Evolutionary conservation across 495 filamentous ascomycete genomes (phyloP), one percentile per base, ranked within the genome.

Genomic region (Jackrogersella minutella): DNA sequence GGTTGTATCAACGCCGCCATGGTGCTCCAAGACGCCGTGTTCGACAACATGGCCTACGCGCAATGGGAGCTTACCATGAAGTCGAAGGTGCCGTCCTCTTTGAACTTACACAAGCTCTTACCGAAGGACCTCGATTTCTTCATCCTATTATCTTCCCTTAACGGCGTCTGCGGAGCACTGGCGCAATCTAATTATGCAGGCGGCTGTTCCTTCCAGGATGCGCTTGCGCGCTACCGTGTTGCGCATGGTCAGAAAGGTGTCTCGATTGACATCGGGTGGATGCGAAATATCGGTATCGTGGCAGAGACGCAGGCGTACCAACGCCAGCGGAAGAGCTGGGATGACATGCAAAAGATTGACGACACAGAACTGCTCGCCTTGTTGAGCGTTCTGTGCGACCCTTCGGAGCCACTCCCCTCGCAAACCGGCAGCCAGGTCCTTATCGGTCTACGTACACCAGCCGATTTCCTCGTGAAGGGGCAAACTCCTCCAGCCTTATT

Each of bases 121-220:
- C 68, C 52, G 13, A 56, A 66, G 21, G 60, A 67, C 28, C 76
- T 89, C 0, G 86, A 87, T 60, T 89, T 89, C 74, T 88, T 89
- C 64, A 69, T 88, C 36, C 74, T 80, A 17, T 72, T 88, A 2
- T 85, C 84, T 10, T 89, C 87, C 0, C 69, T 86, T 0, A 73
- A 82, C 7, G 84, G 81, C 19, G 72, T 83, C 5, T 69, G 83
- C 31, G 86, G 87, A 2, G 80, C 73, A 58, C 39, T 76, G 28
- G 79, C 78, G 0, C 86, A 89, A 65, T 77, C 82, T 17, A 85
- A 85, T 31, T 90, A 90, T 59, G 77, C 83, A 0, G 85, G 82
- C 0, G 85, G 82, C n/a, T 86, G 85, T 71, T 79, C 84, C 0
- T 88, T 81, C 73, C 77, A 85, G 10, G 86, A 84, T 44, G 77